Percentiles rank a stretch among this genome's conserved stretches.
phyloP scores from a whole-genome alignment of 192 early-diverging fungal species.

The Rhizoclosmatium sp. region DNA sequence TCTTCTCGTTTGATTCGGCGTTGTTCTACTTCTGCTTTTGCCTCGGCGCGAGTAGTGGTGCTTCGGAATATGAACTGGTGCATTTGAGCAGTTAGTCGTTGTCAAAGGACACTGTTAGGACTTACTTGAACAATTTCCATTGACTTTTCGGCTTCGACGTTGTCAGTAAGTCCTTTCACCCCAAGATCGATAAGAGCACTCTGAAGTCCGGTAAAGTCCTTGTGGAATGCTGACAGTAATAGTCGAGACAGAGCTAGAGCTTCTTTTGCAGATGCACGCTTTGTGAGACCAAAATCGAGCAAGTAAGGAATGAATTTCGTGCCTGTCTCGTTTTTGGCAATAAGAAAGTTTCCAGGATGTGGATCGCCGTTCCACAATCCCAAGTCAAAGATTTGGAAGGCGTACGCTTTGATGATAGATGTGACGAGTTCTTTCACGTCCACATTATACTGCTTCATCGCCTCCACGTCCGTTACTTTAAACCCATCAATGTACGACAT shows the following conservation, averaged over 20 bases:
- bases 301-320: constrained; percentile 30
- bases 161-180: constrained; percentile 28
- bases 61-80: constrained; percentile 31
- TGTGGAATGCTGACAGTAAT: constrained; percentile 32
- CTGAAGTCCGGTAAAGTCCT: constrained; percentile 42
- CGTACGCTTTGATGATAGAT: constrained; percentile 38
- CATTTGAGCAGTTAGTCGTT: not conserved
- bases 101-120: not conserved
- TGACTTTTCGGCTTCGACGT: constrained; percentile 23
- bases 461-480: constrained; percentile 29
- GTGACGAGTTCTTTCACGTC: constrained; percentile 28
- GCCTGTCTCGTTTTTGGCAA: not conserved
- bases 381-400: constrained; percentile 39
- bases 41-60: constrained; percentile 12
- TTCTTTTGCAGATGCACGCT: constrained; percentile 38
- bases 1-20: constrained; percentile 3
- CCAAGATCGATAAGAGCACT: constrained; percentile 43
- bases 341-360: constrained; percentile 42
- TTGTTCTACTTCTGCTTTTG: too few species aligned
- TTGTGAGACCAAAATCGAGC: constrained; percentile 48
- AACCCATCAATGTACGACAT: constrained; percentile 38
- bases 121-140: constrained; percentile 42
- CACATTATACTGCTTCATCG: not conserved
- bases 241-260: constrained; percentile 37
- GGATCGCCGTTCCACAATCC: constrained; percentile 43